Conservation (phyloP, 495 filamentous ascomycete species). For the Wilcoxina mikolae region DNA sequence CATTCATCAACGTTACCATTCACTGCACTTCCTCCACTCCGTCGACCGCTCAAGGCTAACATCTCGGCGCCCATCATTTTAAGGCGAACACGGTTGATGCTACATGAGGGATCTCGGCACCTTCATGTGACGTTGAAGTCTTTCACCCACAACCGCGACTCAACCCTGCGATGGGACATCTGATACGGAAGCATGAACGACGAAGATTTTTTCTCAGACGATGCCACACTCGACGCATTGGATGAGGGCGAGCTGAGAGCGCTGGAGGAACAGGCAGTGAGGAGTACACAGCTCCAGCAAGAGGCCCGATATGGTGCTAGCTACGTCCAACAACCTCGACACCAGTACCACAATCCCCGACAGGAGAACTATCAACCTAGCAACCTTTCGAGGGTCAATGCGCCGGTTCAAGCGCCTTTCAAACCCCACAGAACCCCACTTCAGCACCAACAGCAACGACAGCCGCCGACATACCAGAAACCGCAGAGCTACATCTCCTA, state of each 20-base stretch:
- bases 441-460: constrained; percentile 1
- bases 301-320: neutral
- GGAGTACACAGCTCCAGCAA: constrained; percentile 10
- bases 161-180: no score
- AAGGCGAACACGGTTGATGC: no score
- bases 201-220: constrained; percentile 25
- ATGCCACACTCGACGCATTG: constrained; percentile 25
- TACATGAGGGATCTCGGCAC: no score
- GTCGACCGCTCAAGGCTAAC: no score
- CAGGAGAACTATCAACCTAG: no score
- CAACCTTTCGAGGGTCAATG: neutral
- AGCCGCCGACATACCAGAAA: neutral
- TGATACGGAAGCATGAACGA: constrained; percentile 3
- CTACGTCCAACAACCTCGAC: constrained; percentile 1
- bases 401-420: neutral
- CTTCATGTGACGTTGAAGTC: no score
- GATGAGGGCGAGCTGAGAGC: constrained; percentile 24
- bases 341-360: neutral
- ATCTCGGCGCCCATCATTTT: no score
- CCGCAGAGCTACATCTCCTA: neutral
- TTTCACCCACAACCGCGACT: no score
- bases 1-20: no score
- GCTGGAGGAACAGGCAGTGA: constrained; percentile 24
- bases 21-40: no score
- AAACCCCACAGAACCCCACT: neutral